These are phyloP conservation scores for Wickerhamiella allomyrinae DNA, from an alignment of 805 yeast species.

Conservation along the genomic window DNA sequence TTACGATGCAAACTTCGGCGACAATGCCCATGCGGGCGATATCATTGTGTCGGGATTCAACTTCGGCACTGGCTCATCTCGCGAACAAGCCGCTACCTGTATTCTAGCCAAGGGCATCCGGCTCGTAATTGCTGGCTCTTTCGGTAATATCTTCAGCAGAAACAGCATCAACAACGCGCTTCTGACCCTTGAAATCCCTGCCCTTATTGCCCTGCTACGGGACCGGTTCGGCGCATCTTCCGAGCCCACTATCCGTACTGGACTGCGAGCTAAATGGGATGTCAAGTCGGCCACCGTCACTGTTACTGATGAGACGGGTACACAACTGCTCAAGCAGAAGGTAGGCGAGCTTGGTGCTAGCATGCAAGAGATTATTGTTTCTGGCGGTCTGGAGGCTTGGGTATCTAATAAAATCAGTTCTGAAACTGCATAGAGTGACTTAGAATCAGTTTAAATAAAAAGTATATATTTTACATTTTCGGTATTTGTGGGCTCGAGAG, in stretches of 20 bases:
- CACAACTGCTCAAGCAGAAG: conserved; percentile 57
- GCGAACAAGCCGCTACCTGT: conserved; percentile 99
- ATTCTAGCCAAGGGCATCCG: conserved; percentile 86
- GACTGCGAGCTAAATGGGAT: conserved; percentile 87
- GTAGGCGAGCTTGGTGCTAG: conserved; percentile 94
- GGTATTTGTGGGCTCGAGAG: too few relatives aligned
- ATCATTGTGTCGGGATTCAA: conserved; percentile 85
- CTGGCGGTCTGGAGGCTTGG: conserved; percentile 99
- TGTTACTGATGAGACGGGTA: conserved; percentile 46
- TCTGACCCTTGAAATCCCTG: conserved; percentile 85
- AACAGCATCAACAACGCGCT: conserved; percentile 94
- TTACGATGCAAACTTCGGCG: conserved; percentile 78
- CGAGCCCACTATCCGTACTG: conserved; percentile 87
- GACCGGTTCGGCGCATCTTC: conserved; percentile 39
- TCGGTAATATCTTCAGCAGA: conserved; percentile 91
- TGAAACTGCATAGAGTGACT: too few relatives aligned
- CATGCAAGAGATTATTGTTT: conserved; percentile 89
- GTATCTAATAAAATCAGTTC: conserved; percentile 28
- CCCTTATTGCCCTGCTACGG: conserved; percentile 62
- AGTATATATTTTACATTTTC: too few relatives aligned
- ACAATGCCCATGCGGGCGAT: conserved; percentile 74
- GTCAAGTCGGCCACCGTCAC: conserved; percentile 71
- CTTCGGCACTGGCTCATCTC: conserved; percentile 95
- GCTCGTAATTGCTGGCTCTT: conserved; percentile 90
- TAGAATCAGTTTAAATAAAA: too few relatives aligned